Percentiles rank a stretch among this genome's conserved stretches.
phyloP scores from a whole-genome alignment of 441 rosid genomes.

The Erodium texanum region DNA sequence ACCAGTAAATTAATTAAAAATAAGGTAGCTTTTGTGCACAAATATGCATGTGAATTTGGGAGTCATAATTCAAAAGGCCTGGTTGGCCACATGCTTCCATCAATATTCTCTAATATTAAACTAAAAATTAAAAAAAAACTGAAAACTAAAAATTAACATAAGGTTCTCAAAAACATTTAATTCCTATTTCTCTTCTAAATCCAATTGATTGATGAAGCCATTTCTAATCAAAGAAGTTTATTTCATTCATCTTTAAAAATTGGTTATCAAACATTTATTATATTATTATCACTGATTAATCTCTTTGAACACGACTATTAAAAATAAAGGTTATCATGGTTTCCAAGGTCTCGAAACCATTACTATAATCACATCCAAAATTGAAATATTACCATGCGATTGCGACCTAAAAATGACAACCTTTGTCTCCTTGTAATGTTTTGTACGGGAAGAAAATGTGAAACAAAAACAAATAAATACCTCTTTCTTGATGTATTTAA shows the following conservation, averaged over 20 bases:
- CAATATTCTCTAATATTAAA: conserved; percentile 12
- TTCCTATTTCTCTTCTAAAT: no score
- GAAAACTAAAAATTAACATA: not conserved
- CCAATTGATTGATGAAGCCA: no score
- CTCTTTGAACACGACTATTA: no score
- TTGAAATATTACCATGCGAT: not conserved
- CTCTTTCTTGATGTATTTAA: no score
- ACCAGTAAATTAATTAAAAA: not conserved
- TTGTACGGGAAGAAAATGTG: conserved; percentile 1
- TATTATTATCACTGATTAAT: no score
- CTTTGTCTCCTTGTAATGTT: conserved; percentile 6
- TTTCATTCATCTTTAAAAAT: no score
- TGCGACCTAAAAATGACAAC: conserved; percentile 14
- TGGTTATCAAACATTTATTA: no score
- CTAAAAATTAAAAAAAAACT: not conserved
- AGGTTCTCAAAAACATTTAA: not conserved
- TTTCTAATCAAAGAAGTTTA: no score
- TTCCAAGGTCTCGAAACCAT: not conserved
- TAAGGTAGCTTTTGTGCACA: conserved; percentile 10
- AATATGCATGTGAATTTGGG: conserved; percentile 20
- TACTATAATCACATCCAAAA: not conserved
- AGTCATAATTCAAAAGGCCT: conserved; percentile 6
- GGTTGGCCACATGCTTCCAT: conserved; percentile 31
- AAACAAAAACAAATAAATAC: not conserved
- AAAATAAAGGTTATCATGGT: no score